Base-by-base conservation (phyloP, 441 rosid species). In the Adansonia gregorii region DNA sequence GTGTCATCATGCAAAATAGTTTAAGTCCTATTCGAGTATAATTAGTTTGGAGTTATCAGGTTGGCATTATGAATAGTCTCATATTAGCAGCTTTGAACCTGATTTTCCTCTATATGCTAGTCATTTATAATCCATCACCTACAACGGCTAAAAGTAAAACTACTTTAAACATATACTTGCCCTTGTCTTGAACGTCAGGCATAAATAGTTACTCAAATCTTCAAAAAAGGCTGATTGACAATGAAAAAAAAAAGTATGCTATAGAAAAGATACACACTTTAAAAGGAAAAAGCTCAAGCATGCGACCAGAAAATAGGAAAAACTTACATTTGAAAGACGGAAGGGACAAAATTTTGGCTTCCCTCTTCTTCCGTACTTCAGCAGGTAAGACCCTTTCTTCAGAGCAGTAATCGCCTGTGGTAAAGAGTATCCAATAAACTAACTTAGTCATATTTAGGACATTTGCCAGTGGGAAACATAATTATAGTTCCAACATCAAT, bases 281-380 rank as follows among this genome's bases (percentile, higher is more conserved):
- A 59, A 17, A 76, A 56, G 20, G 58, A 56, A 65, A 20, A 24
- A 48, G 15, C 31, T 15, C n/a, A 3, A 20, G 52, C 20, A 74
- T 67, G 69, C 39, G 61, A 71, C 78, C 10, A 10, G 15, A 52
- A 54, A 56, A 41, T 54, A 43, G 31, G 74, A 3, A 51, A 70
- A 75, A 77, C 97, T 90, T 85, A 96, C 99, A 87, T 93, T 93
- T 66, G 98, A 92, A 82, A 96, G 99, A 76, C 97, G 93, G 84
- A 96, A 94, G 39, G 98, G 99, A 78, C 99, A 96, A 85, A 91
- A 94, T 87, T 96, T 96, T 69, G 99, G 99, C 83, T 94, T 96
- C 72, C 99, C 99, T 74, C 99, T 89, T 85, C 99, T 88, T 78
- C 99, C 99, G 83, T 96, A 96, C 87, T 96, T 96, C 6, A 96